Evolutionary conservation across 1,284 basidiomycete genomes (phyloP).

Genomic region (Ceratorhiza oryzae-sativae): DNA sequence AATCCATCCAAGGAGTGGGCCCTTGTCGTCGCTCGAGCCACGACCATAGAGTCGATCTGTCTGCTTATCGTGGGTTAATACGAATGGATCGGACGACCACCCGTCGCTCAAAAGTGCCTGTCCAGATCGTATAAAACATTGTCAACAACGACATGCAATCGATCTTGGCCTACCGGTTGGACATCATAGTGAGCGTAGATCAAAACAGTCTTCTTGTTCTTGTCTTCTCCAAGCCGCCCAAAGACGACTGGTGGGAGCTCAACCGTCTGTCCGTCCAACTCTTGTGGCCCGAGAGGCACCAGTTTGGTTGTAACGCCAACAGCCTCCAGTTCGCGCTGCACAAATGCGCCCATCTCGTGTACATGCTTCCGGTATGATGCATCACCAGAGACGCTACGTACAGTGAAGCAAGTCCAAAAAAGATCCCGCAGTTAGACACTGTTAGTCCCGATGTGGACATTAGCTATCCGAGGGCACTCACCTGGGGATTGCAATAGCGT

Average conservation of each 20-base stretch:
- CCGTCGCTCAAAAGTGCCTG: conserved; percentile 63
- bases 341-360: conserved; percentile 82
- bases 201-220: conserved; percentile 88
- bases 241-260: conserved; percentile 88
- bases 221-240: conserved; percentile 83
- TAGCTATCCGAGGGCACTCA: conserved; percentile 49
- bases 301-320: conserved; percentile 79
- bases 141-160: background rate
- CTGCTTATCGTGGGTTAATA: conserved; percentile 70
- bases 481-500: conserved; percentile 92
- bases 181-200: conserved; percentile 93
- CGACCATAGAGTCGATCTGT: conserved; percentile 85
- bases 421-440: too few species aligned
- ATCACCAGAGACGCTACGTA: conserved; percentile 69
- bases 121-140: background rate
- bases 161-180: conserved; percentile 67
- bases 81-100: conserved; percentile 93
- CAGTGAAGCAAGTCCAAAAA: background rate
- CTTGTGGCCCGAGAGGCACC: conserved; percentile 81
- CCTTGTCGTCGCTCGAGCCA: conserved; percentile 93
- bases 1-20: conserved; percentile 92
- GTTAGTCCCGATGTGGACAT: too few species aligned
- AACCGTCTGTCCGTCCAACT: conserved; percentile 79
- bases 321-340: conserved; percentile 72
- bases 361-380: conserved; percentile 75